Evolutionary conservation across 441 rosid species (phyloP), one percentile per base, ranked within the genome.

Genomic region (Croton setiger): DNA sequence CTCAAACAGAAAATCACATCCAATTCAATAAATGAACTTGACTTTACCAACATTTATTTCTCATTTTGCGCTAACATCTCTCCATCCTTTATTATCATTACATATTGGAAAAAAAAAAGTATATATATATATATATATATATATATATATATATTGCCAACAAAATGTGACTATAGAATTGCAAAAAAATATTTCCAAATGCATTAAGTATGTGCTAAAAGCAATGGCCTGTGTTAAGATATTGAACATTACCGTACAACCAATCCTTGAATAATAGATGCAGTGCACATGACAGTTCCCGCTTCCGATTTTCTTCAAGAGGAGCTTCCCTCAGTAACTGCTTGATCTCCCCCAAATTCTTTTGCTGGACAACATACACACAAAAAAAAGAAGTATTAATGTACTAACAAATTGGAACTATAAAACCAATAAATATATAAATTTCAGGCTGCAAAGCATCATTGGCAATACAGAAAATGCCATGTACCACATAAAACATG

Each of bases 231-330:
- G 4, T 20, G 4, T 20, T 51, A 6, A 44, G 35, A 47, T 64
- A 17, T 27, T 37, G 47, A 36, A 55, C 17, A 44, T 67, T 93
- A 96, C 99, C 97, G 53, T 96, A 92, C 54, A 96, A 83, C 99
- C 99, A 96, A 77, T 96, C 99, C 74, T 89, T 96, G 86, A 96
- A 96, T 84, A 86, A 84, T 44, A 88, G 82, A 80, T 96, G 99
- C 61, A 96, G 83, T 41, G 99, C 98, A 70, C 74, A 79, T 0
- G 97, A 88, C 41, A 93, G 70, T 78, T 96, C 99, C 60, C 88
- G 84, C 81, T 89, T 93, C 73, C 87, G 84, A 79, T 78, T 91
- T 71, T 89, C 99, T 85, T 88, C 98, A 20, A 93, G 83, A 15
- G 91, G 87, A 37, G 89, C 76, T 74, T 89, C 96, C 75, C 81